These are phyloP conservation scores for Posidonia australis DNA, from an alignment of 106 monocot genomes.

Conservation along the genomic window DNA sequence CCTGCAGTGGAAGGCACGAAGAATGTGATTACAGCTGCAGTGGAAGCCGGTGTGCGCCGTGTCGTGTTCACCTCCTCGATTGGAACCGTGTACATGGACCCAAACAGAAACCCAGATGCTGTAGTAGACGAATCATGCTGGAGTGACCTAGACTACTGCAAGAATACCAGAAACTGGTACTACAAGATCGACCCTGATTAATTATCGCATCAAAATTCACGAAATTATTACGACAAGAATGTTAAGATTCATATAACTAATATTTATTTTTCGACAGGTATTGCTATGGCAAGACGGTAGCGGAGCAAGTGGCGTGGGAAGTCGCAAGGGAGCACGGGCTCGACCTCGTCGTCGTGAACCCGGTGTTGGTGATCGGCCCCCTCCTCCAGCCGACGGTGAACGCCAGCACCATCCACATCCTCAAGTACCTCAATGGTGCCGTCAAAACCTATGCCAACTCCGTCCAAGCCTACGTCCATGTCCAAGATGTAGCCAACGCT, in stretches of 20 bases:
- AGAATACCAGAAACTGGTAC: too few species aligned
- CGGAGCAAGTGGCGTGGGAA: too few species aligned
- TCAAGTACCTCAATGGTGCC: conserved; percentile 30
- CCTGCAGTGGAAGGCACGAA: conserved; percentile 4
- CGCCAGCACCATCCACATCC: conserved; percentile 27
- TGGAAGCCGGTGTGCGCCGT: conserved; percentile 3
- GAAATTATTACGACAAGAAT: too few species aligned
- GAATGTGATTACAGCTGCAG: conserved; percentile 1
- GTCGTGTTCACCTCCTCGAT: conserved; percentile 10
- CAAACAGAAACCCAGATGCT: neutral
- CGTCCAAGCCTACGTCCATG: neutral
- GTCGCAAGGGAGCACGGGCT: too few species aligned
- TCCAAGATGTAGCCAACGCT: too few species aligned
- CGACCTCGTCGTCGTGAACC: neutral
- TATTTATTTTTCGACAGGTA: too few species aligned
- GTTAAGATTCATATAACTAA: too few species aligned
- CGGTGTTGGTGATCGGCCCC: conserved; percentile 33
- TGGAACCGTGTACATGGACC: conserved; percentile 11
- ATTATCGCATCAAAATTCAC: too few species aligned
- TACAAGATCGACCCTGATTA: too few species aligned
- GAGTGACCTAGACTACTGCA: too few species aligned
- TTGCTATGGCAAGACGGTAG: too few species aligned
- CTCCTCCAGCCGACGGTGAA: conserved; percentile 32
- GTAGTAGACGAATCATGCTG: neutral
- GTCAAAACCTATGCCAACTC: conserved; percentile 18